A percentile compares a stretch with the other conserved stretches of the same genome.
Conservation (phyloP, 1,139 yeast genomes). For the Debaryomycetaceae sp. region DNA sequence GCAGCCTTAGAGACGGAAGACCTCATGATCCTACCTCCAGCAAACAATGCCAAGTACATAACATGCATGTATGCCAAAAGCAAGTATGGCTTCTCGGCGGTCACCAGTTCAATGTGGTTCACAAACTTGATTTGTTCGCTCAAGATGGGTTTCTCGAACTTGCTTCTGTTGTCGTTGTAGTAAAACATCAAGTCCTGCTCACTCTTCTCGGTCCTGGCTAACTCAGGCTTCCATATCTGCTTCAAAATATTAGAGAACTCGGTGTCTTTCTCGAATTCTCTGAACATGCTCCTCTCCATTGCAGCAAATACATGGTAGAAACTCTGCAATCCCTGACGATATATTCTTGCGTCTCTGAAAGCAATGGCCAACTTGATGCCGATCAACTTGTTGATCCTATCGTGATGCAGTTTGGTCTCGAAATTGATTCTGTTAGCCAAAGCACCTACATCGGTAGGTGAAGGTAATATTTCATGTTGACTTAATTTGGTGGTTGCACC, state of each 20-base stretch:
- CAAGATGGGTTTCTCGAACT: constrained; percentile 56
- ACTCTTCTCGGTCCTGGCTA: constrained; percentile 58
- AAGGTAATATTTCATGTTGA: constrained; percentile 64
- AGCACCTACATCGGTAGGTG: constrained; percentile 74
- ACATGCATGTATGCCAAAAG: constrained; percentile 84
- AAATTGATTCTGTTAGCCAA: constrained; percentile 74
- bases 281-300: constrained; percentile 54
- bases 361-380: constrained; percentile 73
- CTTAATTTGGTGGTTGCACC: constrained; percentile 40
- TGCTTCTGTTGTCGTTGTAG: constrained; percentile 52
- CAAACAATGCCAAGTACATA: constrained; percentile 80
- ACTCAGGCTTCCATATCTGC: constrained; percentile 68
- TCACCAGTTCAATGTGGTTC: constrained; percentile 53
- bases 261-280: constrained; percentile 42
- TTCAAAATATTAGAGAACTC: constrained; percentile 43
- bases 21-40: constrained; percentile 77
- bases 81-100: constrained; percentile 63
- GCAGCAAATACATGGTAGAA: constrained; percentile 74
- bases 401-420: constrained; percentile 64
- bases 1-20: constrained; percentile 63
- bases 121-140: constrained; percentile 60
- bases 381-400: constrained; percentile 65
- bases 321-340: constrained; percentile 76
- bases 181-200: constrained; percentile 65
- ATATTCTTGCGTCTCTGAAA: constrained; percentile 67